Base-by-base conservation (phyloP, 1,139 yeast species). In the Wickerhamomyces sp. region DNA sequence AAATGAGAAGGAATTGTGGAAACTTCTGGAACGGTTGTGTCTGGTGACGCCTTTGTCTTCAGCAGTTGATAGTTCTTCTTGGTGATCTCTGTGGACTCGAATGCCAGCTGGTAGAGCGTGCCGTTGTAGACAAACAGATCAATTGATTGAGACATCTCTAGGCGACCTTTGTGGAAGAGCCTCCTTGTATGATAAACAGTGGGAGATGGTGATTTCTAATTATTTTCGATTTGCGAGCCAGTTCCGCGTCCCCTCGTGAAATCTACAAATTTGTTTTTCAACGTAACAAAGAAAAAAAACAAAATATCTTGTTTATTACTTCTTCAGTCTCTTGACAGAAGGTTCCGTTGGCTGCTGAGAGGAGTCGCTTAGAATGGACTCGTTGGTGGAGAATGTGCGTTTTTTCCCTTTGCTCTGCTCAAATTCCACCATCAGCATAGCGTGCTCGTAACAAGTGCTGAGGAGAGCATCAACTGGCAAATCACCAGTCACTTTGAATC, bases 1-100 rank as follows among this genome's bases (percentile, higher is more conserved):
- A 46, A 18, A 23, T 39, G 44, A 1, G 16, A 11, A 11, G 51
- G 51, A 1, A 40, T 6, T 7, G 13, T 23, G 6, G 7, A 8
- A 10, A 19, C 9, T 19, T 7, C 10, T 19, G 9, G 7, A 19
- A 10, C 10, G 21, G 21, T 10, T 19, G 7, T 10, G 6, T 23
- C 10, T 15, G 26, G 6, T n/a, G 28, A 16, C 3, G 28, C 5
- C 12, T 7, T 10, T 4, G 21, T 12, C 16, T 28, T 24, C 14
- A 28, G 14, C 10, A 28, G 11, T 4, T 6, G 4, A 21, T 26
- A 26, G 28, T 19, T 11, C 7, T 6, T 22, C 6, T 13, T 25
- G 25, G 16, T 21, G 23, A 17, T 17, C 4, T 19, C 21, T 14
- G 22, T 17, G 11, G 9, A 4, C 13, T 26, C 30, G 15, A 18